Conservation (phyloP, 164 flowering plant species). For the Chloranthus sessilifolius region DNA sequence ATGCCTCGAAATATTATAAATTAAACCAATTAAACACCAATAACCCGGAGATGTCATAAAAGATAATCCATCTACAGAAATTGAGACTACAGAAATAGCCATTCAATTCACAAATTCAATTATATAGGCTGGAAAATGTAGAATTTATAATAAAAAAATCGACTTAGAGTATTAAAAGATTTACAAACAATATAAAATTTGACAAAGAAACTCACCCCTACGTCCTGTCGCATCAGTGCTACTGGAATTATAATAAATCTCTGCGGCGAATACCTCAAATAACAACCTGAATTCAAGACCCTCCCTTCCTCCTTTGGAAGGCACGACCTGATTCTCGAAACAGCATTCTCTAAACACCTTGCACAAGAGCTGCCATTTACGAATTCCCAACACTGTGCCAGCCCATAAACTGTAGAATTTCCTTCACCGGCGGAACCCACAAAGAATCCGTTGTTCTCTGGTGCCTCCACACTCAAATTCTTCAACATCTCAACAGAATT, state of each 20-base stretch:
- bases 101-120: too few species aligned
- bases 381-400: conserved; percentile 76
- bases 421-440: conserved; percentile 34
- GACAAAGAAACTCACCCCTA: conserved; percentile 26
- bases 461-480: conserved; percentile 48
- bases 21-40: too few species aligned
- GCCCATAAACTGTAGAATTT: conserved; percentile 49
- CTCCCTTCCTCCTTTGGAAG: conserved; percentile 49
- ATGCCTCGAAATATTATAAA: too few species aligned
- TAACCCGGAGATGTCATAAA: too few species aligned
- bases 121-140: too few species aligned
- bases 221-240: conserved; percentile 7
- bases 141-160: too few species aligned
- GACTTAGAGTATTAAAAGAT: not conserved
- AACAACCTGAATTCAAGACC: conserved; percentile 69
- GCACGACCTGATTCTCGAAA: conserved; percentile 31
- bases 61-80: too few species aligned
- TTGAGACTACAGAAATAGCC: too few species aligned
- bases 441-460: conserved; percentile 44
- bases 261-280: conserved; percentile 52
- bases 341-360: conserved; percentile 43
- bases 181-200: not conserved
- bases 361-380: conserved; percentile 37
- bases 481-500: conserved; percentile 27
- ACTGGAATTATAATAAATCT: conserved; percentile 47